Percentiles rank a stretch among this genome's conserved stretches.
Conservation (phyloP, 1,284 basidiomycete genomes). For the Ganoderma boninense region DNA sequence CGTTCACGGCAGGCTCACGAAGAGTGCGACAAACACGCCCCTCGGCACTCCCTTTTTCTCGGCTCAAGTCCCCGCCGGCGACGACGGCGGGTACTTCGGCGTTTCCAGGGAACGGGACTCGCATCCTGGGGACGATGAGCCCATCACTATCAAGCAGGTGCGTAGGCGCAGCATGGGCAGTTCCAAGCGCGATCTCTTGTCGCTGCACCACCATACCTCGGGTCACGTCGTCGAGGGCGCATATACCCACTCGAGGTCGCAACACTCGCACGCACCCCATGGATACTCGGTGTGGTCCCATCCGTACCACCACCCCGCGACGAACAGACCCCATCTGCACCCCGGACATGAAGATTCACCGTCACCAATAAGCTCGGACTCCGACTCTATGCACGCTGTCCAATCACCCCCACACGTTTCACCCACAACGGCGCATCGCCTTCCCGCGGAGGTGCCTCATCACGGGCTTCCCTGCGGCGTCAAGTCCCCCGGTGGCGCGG, state of each 20-base stretch:
- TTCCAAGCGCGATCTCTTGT: conserved; percentile 36
- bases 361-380: conserved; percentile 74
- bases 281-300: conserved; percentile 46
- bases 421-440: conserved; percentile 24
- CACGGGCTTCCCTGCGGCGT: conserved; percentile 26
- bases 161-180: conserved; percentile 53
- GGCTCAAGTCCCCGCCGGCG: conserved; percentile 38
- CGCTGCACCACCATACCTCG: conserved; percentile 50
- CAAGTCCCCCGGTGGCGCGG: conserved; percentile 29
- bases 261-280: conserved; percentile 33
- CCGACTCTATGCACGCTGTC: conserved; percentile 55
- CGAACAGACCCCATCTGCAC: conserved; percentile 47
- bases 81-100: conserved; percentile 52
- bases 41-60: conserved; percentile 58
- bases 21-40: conserved; percentile 79
- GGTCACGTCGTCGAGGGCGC: conserved; percentile 50
- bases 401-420: conserved; percentile 37
- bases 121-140: conserved; percentile 39
- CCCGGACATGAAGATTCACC: conserved; percentile 63
- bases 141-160: conserved; percentile 39
- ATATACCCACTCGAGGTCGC: conserved; percentile 31
- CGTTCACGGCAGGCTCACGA: conserved; percentile 51
- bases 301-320: conserved; percentile 49
- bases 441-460: conserved; percentile 34
- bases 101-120: conserved; percentile 49